Evolutionary conservation across 495 filamentous ascomycete species (phyloP).

Genomic region (Cenococcum geophilum): DNA sequence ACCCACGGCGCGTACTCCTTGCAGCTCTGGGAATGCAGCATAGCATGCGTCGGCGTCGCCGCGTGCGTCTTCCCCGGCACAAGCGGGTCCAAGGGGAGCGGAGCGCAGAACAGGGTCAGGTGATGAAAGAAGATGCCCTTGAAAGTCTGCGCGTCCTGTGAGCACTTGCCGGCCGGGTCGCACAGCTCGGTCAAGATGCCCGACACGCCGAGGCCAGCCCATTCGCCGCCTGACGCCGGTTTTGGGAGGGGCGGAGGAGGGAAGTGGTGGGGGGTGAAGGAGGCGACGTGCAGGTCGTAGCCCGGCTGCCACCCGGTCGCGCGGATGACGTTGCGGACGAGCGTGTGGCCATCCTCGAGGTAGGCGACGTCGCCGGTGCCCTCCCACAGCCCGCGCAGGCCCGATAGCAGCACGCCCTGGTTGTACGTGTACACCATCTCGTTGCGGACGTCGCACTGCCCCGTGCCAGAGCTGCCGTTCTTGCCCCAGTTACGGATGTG

Average conservation of each 20-base stretch:
- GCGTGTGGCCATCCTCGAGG: slow-evolving; percentile 69
- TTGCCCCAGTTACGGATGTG: slow-evolving; percentile 67
- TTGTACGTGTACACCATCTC: slow-evolving; percentile 95
- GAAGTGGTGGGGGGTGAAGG: no score
- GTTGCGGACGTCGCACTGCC: slow-evolving; percentile 69
- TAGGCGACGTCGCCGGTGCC: slow-evolving; percentile 60
- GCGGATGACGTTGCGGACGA: slow-evolving; percentile 62
- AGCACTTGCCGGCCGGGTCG: slow-evolving; percentile 67
- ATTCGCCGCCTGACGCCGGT: no score
- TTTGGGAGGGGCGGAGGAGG: not conserved
- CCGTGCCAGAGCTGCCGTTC: slow-evolving; percentile 48
- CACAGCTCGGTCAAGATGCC: slow-evolving; percentile 84
- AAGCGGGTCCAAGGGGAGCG: slow-evolving; percentile 46
- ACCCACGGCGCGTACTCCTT: slow-evolving; percentile 66
- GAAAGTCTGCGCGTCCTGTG: slow-evolving; percentile 85
- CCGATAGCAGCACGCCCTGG: slow-evolving; percentile 88
- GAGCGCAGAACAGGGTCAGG: slow-evolving; percentile 70
- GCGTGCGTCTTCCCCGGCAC: slow-evolving; percentile 38
- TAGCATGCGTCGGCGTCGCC: slow-evolving; percentile 25
- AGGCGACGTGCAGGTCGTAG: slow-evolving; percentile 30
- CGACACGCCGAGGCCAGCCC: slow-evolving; percentile 67
- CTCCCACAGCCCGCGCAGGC: slow-evolving; percentile 71
- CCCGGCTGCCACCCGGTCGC: slow-evolving; percentile 64
- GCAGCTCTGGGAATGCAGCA: slow-evolving; percentile 54
- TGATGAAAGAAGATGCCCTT: slow-evolving; percentile 96